Evolutionary conservation across 1,139 yeast genomes (phyloP).

Genomic region (Yamadazyma dushanensis): DNA sequence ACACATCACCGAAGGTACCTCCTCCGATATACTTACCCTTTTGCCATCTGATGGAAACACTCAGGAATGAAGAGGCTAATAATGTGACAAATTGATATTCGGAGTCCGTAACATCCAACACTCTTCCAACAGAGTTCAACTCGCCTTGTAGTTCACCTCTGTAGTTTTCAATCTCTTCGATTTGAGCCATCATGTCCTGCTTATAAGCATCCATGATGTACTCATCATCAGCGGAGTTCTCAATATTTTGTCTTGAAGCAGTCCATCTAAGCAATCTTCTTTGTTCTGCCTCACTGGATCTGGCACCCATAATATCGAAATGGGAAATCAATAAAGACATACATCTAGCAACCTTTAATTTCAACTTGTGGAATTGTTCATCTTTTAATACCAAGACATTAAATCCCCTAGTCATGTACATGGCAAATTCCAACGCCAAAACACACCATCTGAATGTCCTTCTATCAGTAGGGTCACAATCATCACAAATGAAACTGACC

Average conservation of each 20-base stretch:
- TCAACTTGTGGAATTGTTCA: slow-evolving; percentile 69
- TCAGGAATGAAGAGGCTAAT: slow-evolving; percentile 85
- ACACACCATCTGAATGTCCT: slow-evolving; percentile 97
- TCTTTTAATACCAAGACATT: slow-evolving; percentile 80
- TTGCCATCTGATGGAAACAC: slow-evolving; percentile 95
- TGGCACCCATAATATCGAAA: slow-evolving; percentile 97
- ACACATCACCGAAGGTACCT: slow-evolving; percentile 94
- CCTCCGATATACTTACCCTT: slow-evolving; percentile 93
- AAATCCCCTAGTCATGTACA: slow-evolving; percentile 91
- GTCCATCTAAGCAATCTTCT: slow-evolving; percentile 54
- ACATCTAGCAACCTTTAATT: slow-evolving; percentile 88
- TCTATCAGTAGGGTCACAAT: slow-evolving; percentile 88
- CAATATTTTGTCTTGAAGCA: slow-evolving; percentile 46
- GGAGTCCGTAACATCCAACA: slow-evolving; percentile 80
- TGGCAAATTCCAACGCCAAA: slow-evolving; percentile 89
- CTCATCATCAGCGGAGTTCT: slow-evolving; percentile 62
- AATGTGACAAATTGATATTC: slow-evolving; percentile 86
- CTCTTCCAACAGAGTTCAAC: slow-evolving; percentile 72
- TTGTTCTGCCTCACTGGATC: slow-evolving; percentile 82
- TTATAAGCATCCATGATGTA: slow-evolving; percentile 54
- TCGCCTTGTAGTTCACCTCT: slow-evolving; percentile 53
- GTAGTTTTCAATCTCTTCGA: slow-evolving; percentile 57
- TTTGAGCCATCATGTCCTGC: slow-evolving; percentile 59
- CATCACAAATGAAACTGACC: slow-evolving; percentile 92
- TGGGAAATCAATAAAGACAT: slow-evolving; percentile 92